These are phyloP conservation scores for Cystobasidium pallidum DNA, from an alignment of 1,284 basidiomycete genomes.

Conservation along the genomic window DNA sequence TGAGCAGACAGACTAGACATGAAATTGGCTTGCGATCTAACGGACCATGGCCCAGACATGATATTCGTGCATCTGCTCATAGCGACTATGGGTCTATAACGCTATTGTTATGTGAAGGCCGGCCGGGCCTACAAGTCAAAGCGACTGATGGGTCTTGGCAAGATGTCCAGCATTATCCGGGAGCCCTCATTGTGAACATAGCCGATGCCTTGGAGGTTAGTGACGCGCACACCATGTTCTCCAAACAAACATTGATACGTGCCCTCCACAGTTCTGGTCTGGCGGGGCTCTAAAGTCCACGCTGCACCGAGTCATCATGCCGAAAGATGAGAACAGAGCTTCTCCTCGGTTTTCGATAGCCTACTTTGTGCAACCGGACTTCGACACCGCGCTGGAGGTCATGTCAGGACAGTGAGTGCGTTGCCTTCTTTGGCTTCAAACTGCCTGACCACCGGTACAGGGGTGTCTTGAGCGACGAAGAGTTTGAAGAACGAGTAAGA, in stretches of 20 bases:
- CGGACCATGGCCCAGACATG: background rate
- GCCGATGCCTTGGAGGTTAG: constrained; percentile 36
- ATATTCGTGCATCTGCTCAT: constrained; percentile 34
- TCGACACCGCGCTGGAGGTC: constrained; percentile 16
- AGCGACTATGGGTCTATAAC: constrained; percentile 37
- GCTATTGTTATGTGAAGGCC: constrained; percentile 18
- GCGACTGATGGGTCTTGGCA: constrained; percentile 15
- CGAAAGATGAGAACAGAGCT: constrained; percentile 1
- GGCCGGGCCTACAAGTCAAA: constrained; percentile 23
- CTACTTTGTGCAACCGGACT: constrained; percentile 39
- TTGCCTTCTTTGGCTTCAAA: background rate
- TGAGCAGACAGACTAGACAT: background rate
- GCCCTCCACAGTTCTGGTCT: constrained; percentile 31
- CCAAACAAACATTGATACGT: background rate
- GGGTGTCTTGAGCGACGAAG: constrained; percentile 18
- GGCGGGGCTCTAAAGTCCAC: constrained; percentile 26
- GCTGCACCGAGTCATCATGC: constrained; percentile 34
- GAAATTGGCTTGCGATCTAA: background rate
- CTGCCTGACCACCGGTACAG: background rate
- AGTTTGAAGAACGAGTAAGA: constrained; percentile 20
- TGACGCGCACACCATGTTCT: background rate
- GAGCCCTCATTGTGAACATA: constrained; percentile 33
- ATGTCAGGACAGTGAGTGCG: constrained; percentile 23
- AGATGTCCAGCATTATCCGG: constrained; percentile 28
- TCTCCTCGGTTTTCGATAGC: constrained; percentile 19